Conservation (phyloP, 768 basidiomycete genomes). For the Pleurotus ostreatus region DNA sequence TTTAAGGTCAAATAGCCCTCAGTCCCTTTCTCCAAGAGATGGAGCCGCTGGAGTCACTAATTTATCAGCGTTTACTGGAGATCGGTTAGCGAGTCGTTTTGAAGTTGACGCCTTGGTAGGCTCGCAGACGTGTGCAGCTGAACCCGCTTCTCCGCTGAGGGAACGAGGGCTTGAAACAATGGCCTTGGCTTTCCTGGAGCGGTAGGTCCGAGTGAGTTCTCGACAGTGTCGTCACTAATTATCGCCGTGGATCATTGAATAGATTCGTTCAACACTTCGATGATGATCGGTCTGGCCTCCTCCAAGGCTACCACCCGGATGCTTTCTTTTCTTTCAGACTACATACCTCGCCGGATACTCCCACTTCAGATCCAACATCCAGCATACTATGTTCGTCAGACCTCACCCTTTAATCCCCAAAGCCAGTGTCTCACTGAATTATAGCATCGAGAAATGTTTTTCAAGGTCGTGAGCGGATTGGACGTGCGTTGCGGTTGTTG, state of each 20-base stretch:
- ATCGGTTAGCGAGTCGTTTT: no score
- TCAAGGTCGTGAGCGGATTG: conserved; percentile 1
- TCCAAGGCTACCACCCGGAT: not conserved
- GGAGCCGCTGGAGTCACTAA: no score
- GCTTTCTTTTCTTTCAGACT: conserved; percentile 7
- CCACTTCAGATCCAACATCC: no score
- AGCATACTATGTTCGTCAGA: not conserved
- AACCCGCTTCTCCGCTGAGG: no score
- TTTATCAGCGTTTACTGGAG: no score
- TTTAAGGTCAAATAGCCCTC: no score
- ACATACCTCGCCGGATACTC: not conserved
- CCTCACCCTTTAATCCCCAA: not conserved
- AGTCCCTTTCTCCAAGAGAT: no score
- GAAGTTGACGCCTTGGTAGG: no score
- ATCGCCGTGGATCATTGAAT: not conserved
- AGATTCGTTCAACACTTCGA: conserved; percentile 1
- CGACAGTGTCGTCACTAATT: not conserved
- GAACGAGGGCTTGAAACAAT: not conserved
- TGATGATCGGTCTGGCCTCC: not conserved
- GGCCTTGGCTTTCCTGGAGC: not conserved
- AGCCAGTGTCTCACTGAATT: not conserved
- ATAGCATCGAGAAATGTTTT: conserved; percentile 1
- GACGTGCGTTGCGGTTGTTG: conserved; percentile 3
- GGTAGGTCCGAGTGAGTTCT: not conserved
- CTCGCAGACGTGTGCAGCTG: no score